Base-by-base conservation (phyloP, 176 grass and related monocot genomes). In the Carex myosuroides region DNA sequence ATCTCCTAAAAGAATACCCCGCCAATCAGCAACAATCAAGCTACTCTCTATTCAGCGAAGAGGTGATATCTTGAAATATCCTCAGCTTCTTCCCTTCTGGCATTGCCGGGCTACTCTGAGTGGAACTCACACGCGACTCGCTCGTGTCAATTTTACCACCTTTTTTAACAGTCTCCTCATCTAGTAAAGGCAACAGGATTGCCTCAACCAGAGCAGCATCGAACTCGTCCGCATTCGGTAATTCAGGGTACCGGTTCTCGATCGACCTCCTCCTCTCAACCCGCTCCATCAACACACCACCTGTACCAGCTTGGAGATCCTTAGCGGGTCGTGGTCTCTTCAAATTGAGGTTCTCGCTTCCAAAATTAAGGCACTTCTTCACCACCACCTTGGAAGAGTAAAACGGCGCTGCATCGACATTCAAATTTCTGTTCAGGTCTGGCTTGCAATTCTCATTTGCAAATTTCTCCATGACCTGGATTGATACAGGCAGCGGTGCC, bases 41-140 rank as follows among this genome's bases (percentile, higher is more conserved):
- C 52, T 60, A 54, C 16, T 33, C 30, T 63, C 58, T 46, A 65
- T 63, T 82, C 60, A 85, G 57, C 29, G 86, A 89, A 86, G 84
- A 83, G 22, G 96, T 92, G 71, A 99, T 99, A 85, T 99, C 96
- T 87, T 95, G 85, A 86, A 99, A 95, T 64, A 99, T 93, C 88
- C 87, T 99, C 24, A 99, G 85, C 85, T 92, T 93, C 91, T 98
- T 95, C 26, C 88, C 88, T 79, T 99, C 91, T 80, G 87, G 90
- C 89, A 88, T 62, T 60, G 84, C 83, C 1, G 93, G 93, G 58
- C 96, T 98, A 17, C 86, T 91, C 86, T 85, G 80, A 68, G 80
- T 76, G 39, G 72, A 81, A 62, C 83, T 86, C 30, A 70, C 50
- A 3, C 61, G 21, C 50, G 46, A 80, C 65, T 90, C 44, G 6